phyloP scores from a whole-genome alignment of 140 eudicot genomes.

The Anethum foeniculum region DNA sequence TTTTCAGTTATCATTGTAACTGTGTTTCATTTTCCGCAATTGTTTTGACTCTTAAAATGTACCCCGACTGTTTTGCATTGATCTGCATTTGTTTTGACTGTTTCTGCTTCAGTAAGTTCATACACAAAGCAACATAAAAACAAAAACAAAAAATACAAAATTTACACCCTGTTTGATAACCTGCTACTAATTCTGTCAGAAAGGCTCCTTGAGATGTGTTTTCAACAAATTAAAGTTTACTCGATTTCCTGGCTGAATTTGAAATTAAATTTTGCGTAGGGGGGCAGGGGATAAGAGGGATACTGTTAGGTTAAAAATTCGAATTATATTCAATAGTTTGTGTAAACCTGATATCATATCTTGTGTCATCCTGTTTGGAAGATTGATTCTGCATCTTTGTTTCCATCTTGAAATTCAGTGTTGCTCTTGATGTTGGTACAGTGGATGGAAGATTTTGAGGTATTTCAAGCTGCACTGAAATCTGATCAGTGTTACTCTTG shows the following conservation, averaged over 20 bases:
- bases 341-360: not conserved
- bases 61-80: too few species aligned
- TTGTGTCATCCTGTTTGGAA: not conserved
- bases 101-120: not conserved
- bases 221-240: not conserved
- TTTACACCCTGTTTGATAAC: not conserved
- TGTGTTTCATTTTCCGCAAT: not conserved
- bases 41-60: not conserved
- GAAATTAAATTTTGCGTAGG: not conserved
- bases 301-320: not conserved
- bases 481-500: constrained; percentile 80
- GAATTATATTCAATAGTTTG: not conserved
- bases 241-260: not conserved
- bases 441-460: constrained; percentile 97
- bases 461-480: constrained; percentile 79
- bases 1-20: not conserved
- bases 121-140: not conserved
- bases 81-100: too few species aligned
- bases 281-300: not conserved
- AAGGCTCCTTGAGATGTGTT: not conserved
- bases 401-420: not conserved
- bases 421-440: constrained; percentile 20
- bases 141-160: too few species aligned
- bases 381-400: not conserved
- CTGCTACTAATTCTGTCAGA: not conserved